Evolutionary conservation across 78 protist genomes (phyloP).

Genomic region (Trichosphaerium sp.): DNA sequence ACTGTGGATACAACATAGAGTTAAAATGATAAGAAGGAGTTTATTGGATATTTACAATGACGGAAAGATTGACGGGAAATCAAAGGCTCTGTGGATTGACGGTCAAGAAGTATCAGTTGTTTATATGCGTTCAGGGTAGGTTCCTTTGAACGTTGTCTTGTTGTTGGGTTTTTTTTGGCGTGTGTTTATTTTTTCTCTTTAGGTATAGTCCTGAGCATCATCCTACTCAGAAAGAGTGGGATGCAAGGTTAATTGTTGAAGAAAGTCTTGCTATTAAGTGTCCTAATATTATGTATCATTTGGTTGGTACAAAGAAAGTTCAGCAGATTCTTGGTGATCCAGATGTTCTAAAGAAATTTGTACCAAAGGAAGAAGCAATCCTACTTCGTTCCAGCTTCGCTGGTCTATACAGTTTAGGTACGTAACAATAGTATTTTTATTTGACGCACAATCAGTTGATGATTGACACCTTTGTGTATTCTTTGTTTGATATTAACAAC

Average conservation of each 20-base stretch:
- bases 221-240: conserved; percentile 62
- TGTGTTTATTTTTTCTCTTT: too few species aligned
- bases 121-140: conserved; percentile 87
- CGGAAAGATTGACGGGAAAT: not conserved
- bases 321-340: conserved; percentile 69
- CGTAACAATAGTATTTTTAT: not conserved
- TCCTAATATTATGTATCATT: conserved; percentile 70
- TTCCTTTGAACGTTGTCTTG: too few species aligned
- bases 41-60: conserved; percentile 22
- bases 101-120: conserved; percentile 44
- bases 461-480: not conserved
- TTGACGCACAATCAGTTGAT: not conserved
- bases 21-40: conserved; percentile 26
- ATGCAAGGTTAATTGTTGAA: conserved; percentile 61
- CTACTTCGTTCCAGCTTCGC: conserved; percentile 37
- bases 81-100: not conserved
- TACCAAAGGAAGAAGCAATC: conserved; percentile 7
- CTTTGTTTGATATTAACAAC: not conserved
- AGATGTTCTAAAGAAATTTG: conserved; percentile 35
- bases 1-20: conserved; percentile 25
- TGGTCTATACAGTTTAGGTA: conserved; percentile 43
- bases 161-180: too few species aligned
- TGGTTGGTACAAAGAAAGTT: conserved; percentile 80
- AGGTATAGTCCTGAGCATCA: conserved; percentile 83
- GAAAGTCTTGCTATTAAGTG: conserved; percentile 66